Conservation (phyloP, 2,329 filamentous ascomycete genomes). For the Scedosporium aurantiacum region DNA sequence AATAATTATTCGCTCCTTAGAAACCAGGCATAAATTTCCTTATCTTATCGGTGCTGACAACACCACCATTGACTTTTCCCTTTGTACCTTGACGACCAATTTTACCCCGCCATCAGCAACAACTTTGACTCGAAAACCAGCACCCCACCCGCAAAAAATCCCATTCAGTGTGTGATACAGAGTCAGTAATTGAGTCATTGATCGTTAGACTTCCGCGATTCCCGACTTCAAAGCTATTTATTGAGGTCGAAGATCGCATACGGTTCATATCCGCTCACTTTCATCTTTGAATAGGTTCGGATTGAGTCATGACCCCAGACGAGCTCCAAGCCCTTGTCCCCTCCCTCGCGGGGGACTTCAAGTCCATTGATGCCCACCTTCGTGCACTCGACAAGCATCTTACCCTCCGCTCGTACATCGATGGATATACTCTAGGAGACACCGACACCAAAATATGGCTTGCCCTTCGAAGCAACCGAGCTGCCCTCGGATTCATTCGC, state of each 20-base stretch:
- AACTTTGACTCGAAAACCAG: neutral
- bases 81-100: neutral
- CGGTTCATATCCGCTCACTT: neutral
- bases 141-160: neutral
- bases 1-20: neutral
- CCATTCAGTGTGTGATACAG: neutral
- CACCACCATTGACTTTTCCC: neutral
- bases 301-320: conserved; percentile 38
- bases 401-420: conserved; percentile 73
- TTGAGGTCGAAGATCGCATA: neutral
- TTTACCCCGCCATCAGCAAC: conserved; percentile 6
- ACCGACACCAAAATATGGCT: conserved; percentile 77
- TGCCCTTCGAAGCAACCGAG: conserved; percentile 70
- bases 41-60: conserved; percentile 5
- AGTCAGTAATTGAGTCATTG: neutral
- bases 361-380: conserved; percentile 64
- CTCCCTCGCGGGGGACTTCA: conserved; percentile 59
- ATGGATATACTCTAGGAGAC: conserved; percentile 67
- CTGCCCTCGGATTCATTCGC: conserved; percentile 70
- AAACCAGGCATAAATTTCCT: conserved; percentile 1
- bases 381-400: conserved; percentile 77
- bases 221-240: neutral
- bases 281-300: neutral
- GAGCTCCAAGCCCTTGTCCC: conserved; percentile 41
- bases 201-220: neutral